Conservation (phyloP, 2,329 filamentous ascomycete species). For the Rhexocercosporidium sp. region DNA sequence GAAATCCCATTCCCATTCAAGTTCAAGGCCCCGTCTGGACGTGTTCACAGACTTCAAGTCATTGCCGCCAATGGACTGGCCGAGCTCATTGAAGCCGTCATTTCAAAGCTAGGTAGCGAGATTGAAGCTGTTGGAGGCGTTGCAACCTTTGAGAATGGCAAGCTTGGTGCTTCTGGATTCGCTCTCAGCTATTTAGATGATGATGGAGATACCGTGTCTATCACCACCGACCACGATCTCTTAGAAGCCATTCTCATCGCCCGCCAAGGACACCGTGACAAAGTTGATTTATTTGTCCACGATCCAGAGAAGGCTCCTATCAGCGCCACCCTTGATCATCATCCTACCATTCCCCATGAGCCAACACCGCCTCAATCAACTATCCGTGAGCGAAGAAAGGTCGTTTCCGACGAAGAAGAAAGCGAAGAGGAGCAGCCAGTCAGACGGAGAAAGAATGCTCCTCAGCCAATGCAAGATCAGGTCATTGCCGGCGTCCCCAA, state of each 20-base stretch:
- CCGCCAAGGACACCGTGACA: constrained; percentile 77
- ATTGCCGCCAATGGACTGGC: constrained; percentile 79
- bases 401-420: constrained; percentile 57
- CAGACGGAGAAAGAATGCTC: constrained; percentile 42
- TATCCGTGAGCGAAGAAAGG: constrained; percentile 56
- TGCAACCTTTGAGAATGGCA: constrained; percentile 79
- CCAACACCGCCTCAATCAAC: constrained; percentile 56
- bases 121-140: constrained; percentile 82
- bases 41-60: constrained; percentile 91
- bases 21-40: constrained; percentile 95
- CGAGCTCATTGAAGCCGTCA: constrained; percentile 77
- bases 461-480: constrained; percentile 57
- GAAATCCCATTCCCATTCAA: constrained; percentile 95
- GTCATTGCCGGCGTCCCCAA: constrained; percentile 92
- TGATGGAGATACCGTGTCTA: constrained; percentile 94
- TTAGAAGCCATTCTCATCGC: constrained; percentile 88
- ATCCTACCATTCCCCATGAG: constrained; percentile 55
- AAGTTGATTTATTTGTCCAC: constrained; percentile 97
- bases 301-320: constrained; percentile 88
- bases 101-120: constrained; percentile 84
- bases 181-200: constrained; percentile 96
- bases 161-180: constrained; percentile 77
- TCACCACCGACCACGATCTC: constrained; percentile 93
- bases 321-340: constrained; percentile 65
- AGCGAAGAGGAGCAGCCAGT: constrained; percentile 54